Conservation (phyloP, 169 alveolate species). For the Cryptosporidium ryanae region DNA sequence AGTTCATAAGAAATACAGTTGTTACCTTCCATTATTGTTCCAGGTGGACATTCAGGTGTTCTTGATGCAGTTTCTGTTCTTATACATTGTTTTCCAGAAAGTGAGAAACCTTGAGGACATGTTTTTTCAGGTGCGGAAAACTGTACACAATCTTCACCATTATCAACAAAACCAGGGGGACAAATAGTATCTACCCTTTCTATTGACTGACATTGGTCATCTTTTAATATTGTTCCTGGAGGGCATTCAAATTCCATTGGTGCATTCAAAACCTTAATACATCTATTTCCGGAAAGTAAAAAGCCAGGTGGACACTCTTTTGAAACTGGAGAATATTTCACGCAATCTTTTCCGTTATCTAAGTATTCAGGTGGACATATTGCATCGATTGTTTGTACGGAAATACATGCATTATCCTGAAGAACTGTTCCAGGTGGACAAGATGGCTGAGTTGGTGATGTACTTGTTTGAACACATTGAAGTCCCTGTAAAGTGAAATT, state of each 20-base stretch:
- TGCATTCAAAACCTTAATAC: conserved; percentile 42
- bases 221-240: conserved; percentile 70
- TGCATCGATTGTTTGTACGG: conserved; percentile 72
- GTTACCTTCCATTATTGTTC: conserved; percentile 64
- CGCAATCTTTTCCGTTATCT: conserved; percentile 73
- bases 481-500: conserved; percentile 68
- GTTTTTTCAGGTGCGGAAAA: conserved; percentile 68
- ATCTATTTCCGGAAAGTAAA: conserved; percentile 59
- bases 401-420: conserved; percentile 67
- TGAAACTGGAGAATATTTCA: conserved; percentile 69
- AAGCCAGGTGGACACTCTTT: conserved; percentile 75
- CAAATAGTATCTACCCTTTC: conserved; percentile 75
- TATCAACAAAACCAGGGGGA: conserved; percentile 71
- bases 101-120: conserved; percentile 62
- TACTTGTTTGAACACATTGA: conserved; percentile 64
- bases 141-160: conserved; percentile 74
- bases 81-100: conserved; percentile 72
- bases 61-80: conserved; percentile 65
- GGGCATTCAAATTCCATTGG: conserved; percentile 74
- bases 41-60: conserved; percentile 70
- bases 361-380: conserved; percentile 72
- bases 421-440: conserved; percentile 72
- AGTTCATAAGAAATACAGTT: conserved; percentile 44
- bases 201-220: conserved; percentile 65
- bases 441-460: conserved; percentile 70